Evolutionary conservation across 805 yeast species (phyloP).

Genomic region (Candida andamanensis): DNA sequence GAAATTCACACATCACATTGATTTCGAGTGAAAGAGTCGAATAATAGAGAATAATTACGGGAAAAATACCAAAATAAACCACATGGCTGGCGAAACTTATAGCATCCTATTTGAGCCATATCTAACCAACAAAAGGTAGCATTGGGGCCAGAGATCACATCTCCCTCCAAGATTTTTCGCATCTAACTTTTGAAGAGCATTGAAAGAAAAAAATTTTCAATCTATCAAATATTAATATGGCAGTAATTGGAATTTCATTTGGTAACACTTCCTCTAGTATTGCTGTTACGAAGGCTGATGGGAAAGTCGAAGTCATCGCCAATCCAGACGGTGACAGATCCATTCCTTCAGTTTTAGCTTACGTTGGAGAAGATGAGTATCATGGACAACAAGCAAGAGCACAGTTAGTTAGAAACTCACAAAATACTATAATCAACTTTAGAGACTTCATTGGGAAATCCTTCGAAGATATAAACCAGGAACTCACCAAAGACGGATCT

Average conservation of each 20-base stretch:
- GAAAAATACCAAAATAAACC: too few relatives aligned
- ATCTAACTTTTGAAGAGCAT: conserved; percentile 3
- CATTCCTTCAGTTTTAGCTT: conserved; percentile 87
- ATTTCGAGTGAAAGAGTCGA: too few relatives aligned
- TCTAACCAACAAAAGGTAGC: too few relatives aligned
- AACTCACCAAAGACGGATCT: conserved; percentile 53
- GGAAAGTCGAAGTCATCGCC: conserved; percentile 94
- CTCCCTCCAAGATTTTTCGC: neutral
- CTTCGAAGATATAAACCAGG: conserved; percentile 63
- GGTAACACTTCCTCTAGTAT: conserved; percentile 96
- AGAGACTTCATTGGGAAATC: conserved; percentile 85
- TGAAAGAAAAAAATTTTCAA: conserved; percentile 6
- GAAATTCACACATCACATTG: too few relatives aligned
- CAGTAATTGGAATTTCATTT: conserved; percentile 88
- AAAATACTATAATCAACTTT: conserved; percentile 82
- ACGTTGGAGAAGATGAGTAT: conserved; percentile 91
- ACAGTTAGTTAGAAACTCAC: conserved; percentile 86
- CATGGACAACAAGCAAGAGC: conserved; percentile 96
- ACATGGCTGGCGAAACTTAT: too few relatives aligned
- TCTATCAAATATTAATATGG: conserved; percentile 6
- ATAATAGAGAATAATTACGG: too few relatives aligned
- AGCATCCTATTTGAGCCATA: too few relatives aligned
- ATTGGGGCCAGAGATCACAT: too few relatives aligned
- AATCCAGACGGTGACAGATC: conserved; percentile 99
- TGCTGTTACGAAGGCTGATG: conserved; percentile 80